Evolutionary conservation across 345 rosid species (phyloP), one percentile per base, ranked within the genome.

Genomic region (Trapa bicornis): DNA sequence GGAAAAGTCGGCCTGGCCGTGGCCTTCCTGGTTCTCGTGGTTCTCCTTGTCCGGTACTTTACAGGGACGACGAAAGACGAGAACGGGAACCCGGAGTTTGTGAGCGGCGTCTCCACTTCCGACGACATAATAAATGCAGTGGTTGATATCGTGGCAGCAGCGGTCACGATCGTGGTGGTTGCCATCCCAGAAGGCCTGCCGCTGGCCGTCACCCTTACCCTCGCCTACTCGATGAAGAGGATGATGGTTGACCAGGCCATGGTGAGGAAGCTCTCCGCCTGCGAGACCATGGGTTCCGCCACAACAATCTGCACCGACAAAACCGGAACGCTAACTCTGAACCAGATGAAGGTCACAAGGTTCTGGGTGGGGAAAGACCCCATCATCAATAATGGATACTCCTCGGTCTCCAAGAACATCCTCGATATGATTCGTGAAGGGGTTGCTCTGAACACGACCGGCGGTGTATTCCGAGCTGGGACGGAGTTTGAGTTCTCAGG

Each of bases 251-350:
- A 86, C 78, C 81, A 89, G 50, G 94, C 94, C n/a, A 85, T 87
- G 93, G 97, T 89, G 47, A 76, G 92, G 47, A 86, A 85, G 78
- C 83, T 87, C 17, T 75, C 92, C 0, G 90, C 97, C 3, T 90
- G 96, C 37, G 97, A 91, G 71, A 88, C 94, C 2, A 91, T 91
- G 89, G 92, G 96, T n/a, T 91, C 91, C 8, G 92, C 94, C 0
- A 85, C 93, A 3, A 76, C 75, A 11, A 84, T 91, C 0, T 89
- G 94, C 65, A 91, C 93, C 0, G 89, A 89, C 42, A 92, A 86
- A 80, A 89, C 95, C 7, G 96, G 96, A 13, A 87, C 92, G n/a
- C 82, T 92, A 38, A 91, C 97, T 4, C 69, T 82, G 65, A 87
- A 87, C 71, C 70, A 72, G 57, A 89, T 89, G 95, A 78, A 69